These are phyloP conservation scores for Plasmodium sp. DNA, from an alignment of 169 alveolate species.

Conservation along the genomic window DNA sequence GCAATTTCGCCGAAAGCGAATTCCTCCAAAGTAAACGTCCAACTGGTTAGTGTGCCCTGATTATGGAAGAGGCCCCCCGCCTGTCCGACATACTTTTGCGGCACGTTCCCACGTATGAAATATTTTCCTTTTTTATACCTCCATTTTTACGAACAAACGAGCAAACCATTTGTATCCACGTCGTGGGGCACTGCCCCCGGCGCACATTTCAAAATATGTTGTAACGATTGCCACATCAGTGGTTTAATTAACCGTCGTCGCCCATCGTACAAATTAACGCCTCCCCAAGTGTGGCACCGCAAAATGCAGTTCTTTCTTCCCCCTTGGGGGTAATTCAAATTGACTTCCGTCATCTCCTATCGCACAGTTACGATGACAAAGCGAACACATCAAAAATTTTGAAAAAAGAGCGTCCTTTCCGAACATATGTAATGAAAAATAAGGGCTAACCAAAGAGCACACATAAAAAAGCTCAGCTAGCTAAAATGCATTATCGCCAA, in stretches of 20 bases:
- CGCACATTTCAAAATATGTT: background rate
- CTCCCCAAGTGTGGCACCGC: background rate
- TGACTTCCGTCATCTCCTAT: conserved; percentile 27
- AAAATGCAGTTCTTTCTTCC: background rate
- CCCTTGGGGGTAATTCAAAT: background rate
- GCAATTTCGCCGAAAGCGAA: background rate
- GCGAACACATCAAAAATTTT: background rate
- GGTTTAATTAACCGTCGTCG: background rate
- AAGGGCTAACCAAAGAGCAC: background rate
- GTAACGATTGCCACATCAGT: background rate
- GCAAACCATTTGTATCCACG: background rate
- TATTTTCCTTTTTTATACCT: background rate
- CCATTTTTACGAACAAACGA: background rate
- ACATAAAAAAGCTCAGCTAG: conserved; percentile 10
- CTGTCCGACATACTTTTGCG: background rate
- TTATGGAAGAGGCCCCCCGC: background rate
- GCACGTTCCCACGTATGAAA: background rate
- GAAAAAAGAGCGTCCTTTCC: background rate
- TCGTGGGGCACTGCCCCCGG: background rate
- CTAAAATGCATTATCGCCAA: background rate
- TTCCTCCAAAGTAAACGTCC: background rate
- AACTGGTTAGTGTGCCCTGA: background rate
- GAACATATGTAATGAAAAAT: background rate
- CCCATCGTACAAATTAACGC: background rate
- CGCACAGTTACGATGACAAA: background rate